Evolutionary conservation across 208 protist genomes (phyloP).

Genomic region (Crithidia mellificae): DNA sequence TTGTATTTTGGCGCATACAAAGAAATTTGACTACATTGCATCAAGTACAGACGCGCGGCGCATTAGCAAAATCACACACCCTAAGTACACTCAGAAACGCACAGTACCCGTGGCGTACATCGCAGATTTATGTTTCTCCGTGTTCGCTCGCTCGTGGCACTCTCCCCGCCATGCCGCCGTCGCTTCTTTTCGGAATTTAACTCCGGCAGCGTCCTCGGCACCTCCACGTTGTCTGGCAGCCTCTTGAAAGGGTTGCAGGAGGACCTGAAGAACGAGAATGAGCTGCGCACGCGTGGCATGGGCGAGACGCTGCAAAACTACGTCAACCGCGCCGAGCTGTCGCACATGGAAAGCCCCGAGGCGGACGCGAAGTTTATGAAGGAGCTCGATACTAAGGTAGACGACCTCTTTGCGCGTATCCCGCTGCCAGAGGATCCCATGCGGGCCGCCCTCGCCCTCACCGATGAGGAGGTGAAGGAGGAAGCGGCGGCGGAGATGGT

Average conservation of each 20-base stretch:
- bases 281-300: constrained; percentile 41
- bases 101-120: no score
- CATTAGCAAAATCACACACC: no score
- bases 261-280: constrained; percentile 64
- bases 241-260: constrained; percentile 58
- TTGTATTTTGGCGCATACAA: no score
- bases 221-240: constrained; percentile 37
- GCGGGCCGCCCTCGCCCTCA: constrained; percentile 67
- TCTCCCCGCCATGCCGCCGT: background rate
- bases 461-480: constrained; percentile 73
- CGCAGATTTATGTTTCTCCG: constrained; percentile 6
- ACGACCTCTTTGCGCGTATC: constrained; percentile 75
- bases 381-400: constrained; percentile 47
- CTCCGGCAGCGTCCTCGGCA: constrained; percentile 49
- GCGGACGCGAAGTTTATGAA: constrained; percentile 59
- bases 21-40: no score
- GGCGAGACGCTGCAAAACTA: constrained; percentile 60
- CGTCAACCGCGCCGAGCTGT: constrained; percentile 56
- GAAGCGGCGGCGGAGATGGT: constrained; percentile 65
- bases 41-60: no score
- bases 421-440: constrained; percentile 82
- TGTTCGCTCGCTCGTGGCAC: background rate
- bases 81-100: no score
- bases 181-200: constrained; percentile 25
- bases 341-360: constrained; percentile 87